Conservation (phyloP, 2,329 filamentous ascomycete genomes). For the Aspergillus sp. region DNA sequence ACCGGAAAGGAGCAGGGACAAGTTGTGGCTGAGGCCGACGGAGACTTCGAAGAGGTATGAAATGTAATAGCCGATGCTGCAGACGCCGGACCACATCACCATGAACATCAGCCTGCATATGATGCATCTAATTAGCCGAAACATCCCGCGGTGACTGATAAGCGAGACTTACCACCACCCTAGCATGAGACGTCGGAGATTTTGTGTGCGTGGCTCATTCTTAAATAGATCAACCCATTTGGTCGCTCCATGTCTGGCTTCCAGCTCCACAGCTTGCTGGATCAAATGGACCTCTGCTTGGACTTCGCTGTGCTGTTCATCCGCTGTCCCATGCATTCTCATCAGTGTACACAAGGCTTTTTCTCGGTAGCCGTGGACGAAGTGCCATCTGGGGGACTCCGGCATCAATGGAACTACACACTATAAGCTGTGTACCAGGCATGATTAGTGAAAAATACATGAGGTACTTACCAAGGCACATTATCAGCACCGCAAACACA, state of each 20-base stretch:
- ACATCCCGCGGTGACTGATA: neutral
- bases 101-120: slow-evolving; percentile 19
- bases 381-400: slow-evolving; percentile 56
- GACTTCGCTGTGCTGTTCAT: neutral
- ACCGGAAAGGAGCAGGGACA: slow-evolving; percentile 10
- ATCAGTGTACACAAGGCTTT: slow-evolving; percentile 34
- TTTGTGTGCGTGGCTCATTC: neutral
- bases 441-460: too few species aligned
- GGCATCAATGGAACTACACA: slow-evolving; percentile 37
- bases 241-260: neutral
- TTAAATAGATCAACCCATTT: neutral
- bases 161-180: neutral
- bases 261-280: neutral
- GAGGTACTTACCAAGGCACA: neutral
- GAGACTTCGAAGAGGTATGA: slow-evolving; percentile 8
- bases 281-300: neutral
- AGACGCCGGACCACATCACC: slow-evolving; percentile 27
- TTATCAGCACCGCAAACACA: neutral
- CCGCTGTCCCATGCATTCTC: neutral
- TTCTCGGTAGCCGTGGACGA: slow-evolving; percentile 50
- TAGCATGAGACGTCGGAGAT: neutral
- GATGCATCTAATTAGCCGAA: neutral
- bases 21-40: neutral
- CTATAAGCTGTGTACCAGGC: slow-evolving; percentile 27
- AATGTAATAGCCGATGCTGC: slow-evolving; percentile 16